Percentiles rank a stretch among this genome's conserved stretches.
Evolutionary conservation across 202 grass and related monocot species (phyloP).

Genomic region (Setaria viridis): DNA sequence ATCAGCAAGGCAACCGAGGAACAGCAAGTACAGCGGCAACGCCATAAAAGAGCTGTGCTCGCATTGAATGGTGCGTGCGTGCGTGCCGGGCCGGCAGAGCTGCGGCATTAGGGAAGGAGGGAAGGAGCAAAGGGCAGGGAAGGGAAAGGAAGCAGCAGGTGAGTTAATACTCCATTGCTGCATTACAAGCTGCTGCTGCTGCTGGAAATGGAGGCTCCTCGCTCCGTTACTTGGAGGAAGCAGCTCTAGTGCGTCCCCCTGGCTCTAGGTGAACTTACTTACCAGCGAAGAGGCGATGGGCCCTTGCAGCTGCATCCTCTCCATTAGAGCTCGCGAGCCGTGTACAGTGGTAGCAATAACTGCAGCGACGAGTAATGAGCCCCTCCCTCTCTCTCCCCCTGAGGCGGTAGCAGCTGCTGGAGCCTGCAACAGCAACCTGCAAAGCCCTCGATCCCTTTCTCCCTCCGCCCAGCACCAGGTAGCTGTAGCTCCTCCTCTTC

Average conservation of each 20-base stretch:
- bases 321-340: slow-evolving; percentile 49
- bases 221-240: neutral
- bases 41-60: slow-evolving; percentile 37
- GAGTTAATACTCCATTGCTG: slow-evolving; percentile 31
- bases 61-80: slow-evolving; percentile 53
- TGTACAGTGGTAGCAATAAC: slow-evolving; percentile 49
- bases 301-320: slow-evolving; percentile 74
- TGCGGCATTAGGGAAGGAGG: neutral
- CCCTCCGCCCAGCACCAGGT: neutral
- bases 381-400: neutral
- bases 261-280: slow-evolving; percentile 40
- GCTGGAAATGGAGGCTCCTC: slow-evolving; percentile 55
- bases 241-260: no score
- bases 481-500: neutral
- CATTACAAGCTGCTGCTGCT: neutral
- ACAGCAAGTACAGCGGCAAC: neutral
- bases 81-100: slow-evolving; percentile 19
- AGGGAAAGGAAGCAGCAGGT: slow-evolving; percentile 23
- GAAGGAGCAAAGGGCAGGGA: neutral
- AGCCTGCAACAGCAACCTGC: neutral
- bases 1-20: slow-evolving; percentile 33
- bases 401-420: slow-evolving; percentile 28
- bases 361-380: slow-evolving; percentile 47
- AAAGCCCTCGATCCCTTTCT: neutral
- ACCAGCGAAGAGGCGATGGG: slow-evolving; percentile 69